phyloP scores from a whole-genome alignment of 768 basidiomycete genomes.

The Psilocybe cubensis region DNA sequence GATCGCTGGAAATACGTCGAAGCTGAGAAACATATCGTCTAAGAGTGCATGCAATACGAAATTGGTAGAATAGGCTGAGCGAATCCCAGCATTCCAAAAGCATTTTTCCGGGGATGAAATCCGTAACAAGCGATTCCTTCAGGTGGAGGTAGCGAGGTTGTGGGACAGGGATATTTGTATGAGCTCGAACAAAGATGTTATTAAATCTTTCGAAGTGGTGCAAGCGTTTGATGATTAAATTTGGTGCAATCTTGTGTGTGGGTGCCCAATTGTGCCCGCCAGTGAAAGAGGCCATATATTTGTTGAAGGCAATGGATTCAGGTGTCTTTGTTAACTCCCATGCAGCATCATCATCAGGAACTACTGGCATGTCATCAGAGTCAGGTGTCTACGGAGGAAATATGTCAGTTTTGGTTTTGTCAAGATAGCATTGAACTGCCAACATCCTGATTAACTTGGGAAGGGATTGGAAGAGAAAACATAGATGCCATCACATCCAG shows the following conservation, averaged over 20 bases:
- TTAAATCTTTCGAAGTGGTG: not conserved
- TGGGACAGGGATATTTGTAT: too few species aligned
- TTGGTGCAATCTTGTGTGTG: too few species aligned
- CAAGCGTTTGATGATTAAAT: constrained; percentile 6
- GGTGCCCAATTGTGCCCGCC: too few species aligned
- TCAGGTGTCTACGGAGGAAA: constrained; percentile 5
- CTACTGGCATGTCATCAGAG: not conserved
- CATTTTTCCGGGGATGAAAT: constrained; percentile 26
- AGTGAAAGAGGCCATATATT: not conserved
- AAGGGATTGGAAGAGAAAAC: constrained; percentile 3
- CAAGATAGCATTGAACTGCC: not conserved
- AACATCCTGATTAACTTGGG: constrained; percentile 4
- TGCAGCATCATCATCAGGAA: constrained; percentile 3
- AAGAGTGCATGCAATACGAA: constrained; percentile 28
- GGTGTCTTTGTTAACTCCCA: not conserved
- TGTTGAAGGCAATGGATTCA: not conserved
- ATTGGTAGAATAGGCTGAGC: constrained; percentile 20
- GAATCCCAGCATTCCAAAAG: constrained; percentile 27
- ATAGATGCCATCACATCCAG: constrained; percentile 1
- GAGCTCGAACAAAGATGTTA: constrained; percentile 7
- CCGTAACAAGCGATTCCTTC: constrained; percentile 21
- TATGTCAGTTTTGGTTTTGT: not conserved
- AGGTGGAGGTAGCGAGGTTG: constrained; percentile 13
- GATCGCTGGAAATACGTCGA: constrained; percentile 4
- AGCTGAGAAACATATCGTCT: constrained; percentile 30